These are phyloP conservation scores for Vitis hybrid DNA, from an alignment of 177 flowering plant genomes.

Conservation along the genomic window DNA sequence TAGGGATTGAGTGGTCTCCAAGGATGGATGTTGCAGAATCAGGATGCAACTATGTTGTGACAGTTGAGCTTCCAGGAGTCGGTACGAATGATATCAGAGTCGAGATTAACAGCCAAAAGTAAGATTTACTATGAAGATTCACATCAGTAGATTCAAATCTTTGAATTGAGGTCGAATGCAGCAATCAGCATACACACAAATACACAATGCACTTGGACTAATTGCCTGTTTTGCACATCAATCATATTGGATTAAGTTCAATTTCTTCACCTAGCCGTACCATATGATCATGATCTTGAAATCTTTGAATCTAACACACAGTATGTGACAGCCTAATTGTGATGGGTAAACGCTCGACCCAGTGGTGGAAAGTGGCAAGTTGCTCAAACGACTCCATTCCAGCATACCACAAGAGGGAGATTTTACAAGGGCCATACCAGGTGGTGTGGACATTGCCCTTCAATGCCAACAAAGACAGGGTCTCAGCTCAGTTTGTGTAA, in stretches of 20 bases:
- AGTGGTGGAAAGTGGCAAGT: slow-evolving; percentile 29
- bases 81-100: slow-evolving; percentile 49
- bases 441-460: slow-evolving; percentile 72
- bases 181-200: no score
- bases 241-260: no score
- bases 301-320: neutral
- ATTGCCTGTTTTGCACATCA: no score
- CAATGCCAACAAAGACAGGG: slow-evolving; percentile 52
- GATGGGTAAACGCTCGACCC: slow-evolving; percentile 48
- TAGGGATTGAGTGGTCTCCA: slow-evolving; percentile 61
- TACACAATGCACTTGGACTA: no score
- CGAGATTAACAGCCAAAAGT: slow-evolving; percentile 65
- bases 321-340: slow-evolving; percentile 54
- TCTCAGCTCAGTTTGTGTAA: slow-evolving; percentile 79
- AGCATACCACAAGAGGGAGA: slow-evolving; percentile 55
- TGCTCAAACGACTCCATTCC: slow-evolving; percentile 28
- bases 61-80: slow-evolving; percentile 74
- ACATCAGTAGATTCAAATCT: no score
- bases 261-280: neutral
- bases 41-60: slow-evolving; percentile 40
- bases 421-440: slow-evolving; percentile 58
- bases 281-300: neutral
- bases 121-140: slow-evolving; percentile 16
- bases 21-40: slow-evolving; percentile 69
- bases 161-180: no score